Evolutionary conservation across 2,329 filamentous ascomycete species (phyloP), one percentile per base, ranked within the genome.

Genomic region (Camptophora hylomeconis): DNA sequence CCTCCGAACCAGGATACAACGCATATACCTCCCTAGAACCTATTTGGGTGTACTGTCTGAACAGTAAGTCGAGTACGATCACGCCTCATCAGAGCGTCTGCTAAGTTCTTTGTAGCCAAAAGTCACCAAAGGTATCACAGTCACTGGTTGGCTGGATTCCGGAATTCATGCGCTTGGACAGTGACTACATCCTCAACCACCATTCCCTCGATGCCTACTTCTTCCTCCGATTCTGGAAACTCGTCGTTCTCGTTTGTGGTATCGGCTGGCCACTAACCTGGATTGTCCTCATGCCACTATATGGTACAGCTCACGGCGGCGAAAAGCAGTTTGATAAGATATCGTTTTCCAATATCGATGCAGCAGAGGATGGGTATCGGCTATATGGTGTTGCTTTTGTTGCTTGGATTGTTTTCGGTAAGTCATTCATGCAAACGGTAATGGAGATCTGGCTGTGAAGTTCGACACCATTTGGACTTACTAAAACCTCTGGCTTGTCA

Each of bases 131-230:
- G 9, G 20, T n/a, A 7, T 6, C 22, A 24, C n/a, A n/a, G n/a
- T n/a, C n/a, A n/a, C n/a, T n/a, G n/a, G n/a, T n/a, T n/a, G n/a
- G n/a, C n/a, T 44, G 33, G 38, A 39, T 34, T 18, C 36, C 37
- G 18, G 40, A 63, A 1, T 71, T 72, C 45, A 54, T 61, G 29
- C 57, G 58, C 21, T 61, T 73, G 7, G 61, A 67, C 5, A 86
- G 95, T 51, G 73, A 74, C 13, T 81, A 82, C 48, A 71, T 86
- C n/a, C 71, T 95, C 5, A 81, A 89, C 44, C 81, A 92, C 58
- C 81, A 84, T 41, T 92, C 84, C 1, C 68, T 95, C 30, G 87
- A 95, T 52, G 80, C 80, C 12, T 95, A 86, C 56, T 75, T 95
- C 24, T 93, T 92, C 52, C 64, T 95, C 13, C 81, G 87, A 12